phyloP scores from a whole-genome alignment of 1,139 yeast genomes.

The Diutina neorugosa region DNA sequence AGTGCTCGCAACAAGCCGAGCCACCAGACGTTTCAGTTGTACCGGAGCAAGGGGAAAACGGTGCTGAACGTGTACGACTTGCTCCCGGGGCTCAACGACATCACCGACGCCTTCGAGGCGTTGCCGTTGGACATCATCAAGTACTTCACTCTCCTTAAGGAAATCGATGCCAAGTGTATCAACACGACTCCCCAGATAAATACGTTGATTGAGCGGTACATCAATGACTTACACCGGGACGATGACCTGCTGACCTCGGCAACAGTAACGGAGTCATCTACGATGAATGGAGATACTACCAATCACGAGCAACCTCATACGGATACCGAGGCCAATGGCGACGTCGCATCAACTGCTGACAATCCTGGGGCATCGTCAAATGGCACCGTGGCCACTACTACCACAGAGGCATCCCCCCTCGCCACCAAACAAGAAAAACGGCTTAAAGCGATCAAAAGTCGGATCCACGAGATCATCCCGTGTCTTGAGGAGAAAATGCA shows the following conservation, averaged over 20 bases:
- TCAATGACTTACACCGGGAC: conserved; percentile 26
- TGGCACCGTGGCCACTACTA: neutral
- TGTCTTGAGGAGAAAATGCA: conserved; percentile 96
- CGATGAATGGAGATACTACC: too few species aligned
- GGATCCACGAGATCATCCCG: conserved; percentile 68
- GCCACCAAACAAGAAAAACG: conserved; percentile 6
- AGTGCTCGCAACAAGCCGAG: neutral
- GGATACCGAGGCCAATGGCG: neutral
- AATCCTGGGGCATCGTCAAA: neutral
- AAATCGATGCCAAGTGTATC: conserved; percentile 90
- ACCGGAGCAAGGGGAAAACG: conserved; percentile 21
- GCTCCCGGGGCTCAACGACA: conserved; percentile 83
- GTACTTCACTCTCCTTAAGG: conserved; percentile 79
- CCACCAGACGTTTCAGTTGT: conserved; percentile 7
- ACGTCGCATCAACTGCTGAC: neutral
- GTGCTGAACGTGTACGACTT: conserved; percentile 31
- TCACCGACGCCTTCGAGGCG: conserved; percentile 85
- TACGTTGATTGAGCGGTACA: conserved; percentile 42
- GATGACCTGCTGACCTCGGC: neutral
- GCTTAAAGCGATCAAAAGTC: conserved; percentile 27
- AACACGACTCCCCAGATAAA: conserved; percentile 60
- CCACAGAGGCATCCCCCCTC: neutral
- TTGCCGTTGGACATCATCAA: conserved; percentile 75
- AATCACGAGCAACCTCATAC: too few species aligned
- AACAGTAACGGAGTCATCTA: too few species aligned